Evolutionary conservation across 2,329 filamentous ascomycete species (phyloP).

Genomic region (Sporothrix inflata): DNA sequence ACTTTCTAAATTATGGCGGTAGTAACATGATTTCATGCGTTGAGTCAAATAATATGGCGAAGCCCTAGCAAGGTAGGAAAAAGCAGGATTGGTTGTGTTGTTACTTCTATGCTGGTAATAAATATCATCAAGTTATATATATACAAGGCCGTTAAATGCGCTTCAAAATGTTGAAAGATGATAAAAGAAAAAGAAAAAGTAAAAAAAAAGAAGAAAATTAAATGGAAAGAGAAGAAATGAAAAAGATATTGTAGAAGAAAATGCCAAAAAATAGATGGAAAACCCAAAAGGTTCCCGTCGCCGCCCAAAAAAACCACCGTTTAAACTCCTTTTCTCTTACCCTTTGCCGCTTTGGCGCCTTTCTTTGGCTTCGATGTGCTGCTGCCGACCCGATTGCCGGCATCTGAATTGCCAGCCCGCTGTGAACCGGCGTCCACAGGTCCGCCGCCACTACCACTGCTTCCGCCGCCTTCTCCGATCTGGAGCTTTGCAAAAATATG

Average conservation of each 20-base stretch:
- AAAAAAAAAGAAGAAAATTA: background rate
- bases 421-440: constrained; percentile 9
- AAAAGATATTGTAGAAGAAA: background rate
- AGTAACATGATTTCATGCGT: too few relatives aligned
- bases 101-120: background rate
- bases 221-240: background rate
- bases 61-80: too few relatives aligned
- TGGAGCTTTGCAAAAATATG: constrained; percentile 70
- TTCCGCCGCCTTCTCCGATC: constrained; percentile 41
- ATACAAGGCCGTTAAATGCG: constrained; percentile 8
- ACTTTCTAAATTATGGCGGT: too few relatives aligned
- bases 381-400: background rate
- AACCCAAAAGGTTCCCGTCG: background rate
- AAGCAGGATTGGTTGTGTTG: background rate
- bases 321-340: constrained; percentile 15
- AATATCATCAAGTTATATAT: constrained; percentile 3
- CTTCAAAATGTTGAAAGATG: background rate
- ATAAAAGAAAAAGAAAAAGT: background rate
- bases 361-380: background rate
- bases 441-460: background rate
- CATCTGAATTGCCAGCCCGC: background rate
- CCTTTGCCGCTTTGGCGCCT: background rate
- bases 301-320: background rate
- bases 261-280: background rate
- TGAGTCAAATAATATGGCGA: too few relatives aligned